Evolutionary conservation across 1,284 basidiomycete genomes (phyloP), one percentile per base, ranked within the genome.

Genomic region (Tausonia pullulans): DNA sequence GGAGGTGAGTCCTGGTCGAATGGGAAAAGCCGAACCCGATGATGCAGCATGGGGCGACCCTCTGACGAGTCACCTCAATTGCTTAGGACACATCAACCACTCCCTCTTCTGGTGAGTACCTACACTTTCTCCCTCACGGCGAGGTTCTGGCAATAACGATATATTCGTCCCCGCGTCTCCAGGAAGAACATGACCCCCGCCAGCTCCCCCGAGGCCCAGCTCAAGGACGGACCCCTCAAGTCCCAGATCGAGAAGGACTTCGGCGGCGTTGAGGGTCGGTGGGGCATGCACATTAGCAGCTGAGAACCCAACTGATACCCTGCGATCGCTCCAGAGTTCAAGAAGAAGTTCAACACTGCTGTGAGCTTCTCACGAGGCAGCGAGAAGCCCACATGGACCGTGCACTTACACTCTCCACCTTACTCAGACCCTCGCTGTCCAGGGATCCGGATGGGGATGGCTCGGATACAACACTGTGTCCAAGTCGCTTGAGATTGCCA

Each of bases 371-470:
- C 27, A 27, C 27, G 27, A 27, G 27, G 27, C 27, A 27, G 27
- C 27, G 27, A 27, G 27, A 27, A 27, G 27, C 27, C 27, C 27
- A 27, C 27, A 27, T 27, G 27, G 27, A 27, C 27, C 27, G 27
- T 27, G 27, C 27, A 27, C 27, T 27, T 27, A 27, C 27, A 27
- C 27, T 27, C 27, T 27, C 2, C 27, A 27, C 27, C 27, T 27
- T 27, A 27, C 27, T 27, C 27, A 27, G 27, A 94, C 95, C n/a
- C 89, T 88, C 56, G 91, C 82, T 63, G 88, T 99, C 70, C 95
- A 99, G 79, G 96, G 95, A 57, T 93, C 89, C 69, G 96, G 95
- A 27, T 98, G 95, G 96, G 94, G 92, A 60, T 98, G 95, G 95
- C 82, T 98, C 67, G 90, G 88, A 52, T 88, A 84, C 75, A 88